Base-by-base conservation (phyloP, 2,329 filamentous ascomycete genomes). In the Monosporascus cannonballus region DNA sequence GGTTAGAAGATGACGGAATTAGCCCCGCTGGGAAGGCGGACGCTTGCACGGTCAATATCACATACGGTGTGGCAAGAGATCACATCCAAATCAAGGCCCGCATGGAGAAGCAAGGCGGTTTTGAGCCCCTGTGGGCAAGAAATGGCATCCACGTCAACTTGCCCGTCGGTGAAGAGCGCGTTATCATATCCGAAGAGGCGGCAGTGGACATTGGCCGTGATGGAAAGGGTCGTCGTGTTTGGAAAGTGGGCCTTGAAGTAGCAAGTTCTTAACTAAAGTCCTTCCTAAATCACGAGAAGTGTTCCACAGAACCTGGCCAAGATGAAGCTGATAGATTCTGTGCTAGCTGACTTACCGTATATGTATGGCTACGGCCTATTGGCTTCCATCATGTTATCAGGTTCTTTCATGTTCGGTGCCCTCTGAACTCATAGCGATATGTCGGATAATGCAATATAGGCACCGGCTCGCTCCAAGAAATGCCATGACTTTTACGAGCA, bases 1-100 rank as follows among this genome's bases (percentile, higher is more conserved):
- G 67, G 67, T 54, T 65, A 6, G 67, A 69, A 49, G 67, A 70
- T 49, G 66, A 69, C 38, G 67, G 67, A 4, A 54, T 60, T 39
- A 67, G 65, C 46, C 50, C 54, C 14, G 51, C 53, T 38, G 60
- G 59, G 8, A 62, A 62, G 47, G 61, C 61, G n/a, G 61, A 61
- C 14, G 45, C 62, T 14, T 63, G 57, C 54, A 51, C 55, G 48
- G 38, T 62, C 6, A 54, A 30, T 6, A 47, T 65, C 45, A 27
- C 49, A 3, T 68, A 69, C 50, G 54, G 52, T 6, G 57, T 58
- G 18, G 50, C 49, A 18, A 45, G 41, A 4, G 41, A 52, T 8
- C 41, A 53, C 27, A 64, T 68, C 45, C 39, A 34, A 7, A 59
- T 64, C 20, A 48, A 50, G 17, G 57, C 61, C 5, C 37, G 51